Evolutionary conservation across 768 basidiomycete species (phyloP), one percentile per base, ranked within the genome.

Genomic region (Trametopsis cervina): DNA sequence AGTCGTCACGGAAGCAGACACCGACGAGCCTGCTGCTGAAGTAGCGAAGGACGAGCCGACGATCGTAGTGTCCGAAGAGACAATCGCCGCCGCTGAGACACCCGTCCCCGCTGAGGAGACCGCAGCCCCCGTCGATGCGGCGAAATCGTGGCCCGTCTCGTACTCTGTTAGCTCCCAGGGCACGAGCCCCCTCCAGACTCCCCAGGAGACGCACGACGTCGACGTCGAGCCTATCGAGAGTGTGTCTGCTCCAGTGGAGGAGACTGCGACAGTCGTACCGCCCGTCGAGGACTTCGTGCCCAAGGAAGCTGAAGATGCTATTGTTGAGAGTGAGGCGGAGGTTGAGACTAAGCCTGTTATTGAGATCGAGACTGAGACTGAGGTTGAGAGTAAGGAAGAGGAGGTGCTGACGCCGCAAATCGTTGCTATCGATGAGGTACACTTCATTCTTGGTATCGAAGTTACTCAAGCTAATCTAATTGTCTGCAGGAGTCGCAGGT

Each of bases 101-200:
- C 24, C 27, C 15, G 21, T 47, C 10, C 15, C 7, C 29, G 29
- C 40, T 11, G 52, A 46, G n/a, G 48, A 49, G 23, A 38, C 42
- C 12, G 21, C 44, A 4, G 53, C 33, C 4, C 10, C 39, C 10
- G 35, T 24, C 33, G 42, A 20, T 2, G 29, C 25, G 7, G 42
- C 35, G 71, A 26, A 40, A 18, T 68, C 72, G 17, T 77, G 71
- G 73, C 67, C 69, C 13, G 67, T 72, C 6, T 76, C 76, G 3
- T 78, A 76, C 64, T 70, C 71, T 43, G 76, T 77, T 21, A 74
- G 67, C 36, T 69, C 56, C 7, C 70, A 71, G 60, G 71, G 69
- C 35, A 40, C 55, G 13, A 58, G 55, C 44, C 54, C 57, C 12
- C 27, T 49, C 18, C 50, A 50, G 17, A 42, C 40, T 24, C 35